Evolutionary conservation across 768 basidiomycete species (phyloP).

Genomic region (Termitomyces titanicus): DNA sequence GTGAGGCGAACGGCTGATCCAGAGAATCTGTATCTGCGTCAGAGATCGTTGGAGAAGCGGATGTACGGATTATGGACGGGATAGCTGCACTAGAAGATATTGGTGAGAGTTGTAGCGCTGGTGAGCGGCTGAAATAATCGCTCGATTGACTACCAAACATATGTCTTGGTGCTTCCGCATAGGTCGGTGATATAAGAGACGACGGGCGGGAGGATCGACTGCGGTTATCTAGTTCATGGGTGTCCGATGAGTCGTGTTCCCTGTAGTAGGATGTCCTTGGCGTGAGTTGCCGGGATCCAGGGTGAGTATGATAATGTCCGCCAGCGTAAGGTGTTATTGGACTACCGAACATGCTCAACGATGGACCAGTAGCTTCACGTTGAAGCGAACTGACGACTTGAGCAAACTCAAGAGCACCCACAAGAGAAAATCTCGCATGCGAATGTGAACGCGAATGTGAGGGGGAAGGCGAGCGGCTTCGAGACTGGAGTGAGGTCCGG

Average conservation of each 20-base stretch:
- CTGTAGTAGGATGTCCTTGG: conserved; percentile 25
- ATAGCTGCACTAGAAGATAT: conserved; percentile 26
- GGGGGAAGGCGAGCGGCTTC: conserved; percentile 48
- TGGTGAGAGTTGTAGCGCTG: conserved; percentile 2
- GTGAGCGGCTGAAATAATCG: conserved; percentile 12
- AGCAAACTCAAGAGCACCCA: conserved; percentile 95
- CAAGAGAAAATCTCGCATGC: conserved; percentile 69
- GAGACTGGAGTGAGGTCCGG: conserved; percentile 36
- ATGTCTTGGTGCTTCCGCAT: conserved; percentile 19
- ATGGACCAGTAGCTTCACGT: conserved; percentile 57
- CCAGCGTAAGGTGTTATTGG: conserved; percentile 67
- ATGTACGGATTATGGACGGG: conserved; percentile 57
- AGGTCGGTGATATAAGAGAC: conserved; percentile 18
- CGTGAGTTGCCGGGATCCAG: conserved; percentile 19
- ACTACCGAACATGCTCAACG: conserved; percentile 63
- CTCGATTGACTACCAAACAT: conserved; percentile 11
- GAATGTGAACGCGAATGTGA: conserved; percentile 19
- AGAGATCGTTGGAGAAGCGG: conserved; percentile 42
- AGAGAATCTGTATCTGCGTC: conserved; percentile 38
- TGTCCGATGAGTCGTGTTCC: conserved; percentile 47
- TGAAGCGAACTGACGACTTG: conserved; percentile 83
- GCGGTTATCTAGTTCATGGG: conserved; percentile 51
- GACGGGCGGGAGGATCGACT: conserved; percentile 18
- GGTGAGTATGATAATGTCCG: conserved; percentile 62
- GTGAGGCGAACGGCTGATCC: conserved; percentile 34